Base-by-base conservation (phyloP, 345 rosid species). In the Firmiana major region DNA sequence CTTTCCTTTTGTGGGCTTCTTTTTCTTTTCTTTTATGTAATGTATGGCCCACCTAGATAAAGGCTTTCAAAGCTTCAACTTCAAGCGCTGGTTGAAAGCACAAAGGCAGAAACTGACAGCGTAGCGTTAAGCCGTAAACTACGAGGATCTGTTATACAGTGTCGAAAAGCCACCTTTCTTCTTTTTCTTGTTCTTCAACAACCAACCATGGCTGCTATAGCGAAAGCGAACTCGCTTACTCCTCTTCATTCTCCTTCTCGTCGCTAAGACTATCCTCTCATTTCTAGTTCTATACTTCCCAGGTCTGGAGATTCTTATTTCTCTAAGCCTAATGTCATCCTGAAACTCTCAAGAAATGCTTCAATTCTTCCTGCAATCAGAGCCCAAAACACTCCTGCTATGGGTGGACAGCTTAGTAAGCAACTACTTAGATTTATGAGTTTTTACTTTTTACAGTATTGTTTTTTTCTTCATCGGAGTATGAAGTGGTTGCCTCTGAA, bases 351-450 rank as follows among this genome's bases (percentile, higher is more conserved):
- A 26, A 81, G 78, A 73, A 75, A 71, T 59, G 71, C 83, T 26
- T 84, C 83, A 16, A n/a, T 68, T 76, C 6, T 82, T 45, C 90
- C 87, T 70, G 40, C 79, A 19, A 74, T 89, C 64, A 86, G 89
- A 81, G 90, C 93, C 13, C 89, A 88, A 81, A 79, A 77, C 84
- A 81, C 86, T 74, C 83, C 85, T n/a, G 91, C 94, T 53, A 53
- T 53, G 58, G 9, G 19, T 19, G 58, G 22, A 19, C 6, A 16
- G 55, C 62, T 57, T 22, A 2, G 13, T 5, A 58, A 58, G 12
- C 63, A 8, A 34, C 16, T 2, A 57, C 28, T 2, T 90, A 21
- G 34, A 34, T 22, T 58, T 58, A 58, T 24, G 15, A 58, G 16
- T 24, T 22, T 58, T 58, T 58, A 58, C 63, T 58, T 58, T 10